Conservation (phyloP, 768 basidiomycete species). For the Tulasnella sp. region DNA sequence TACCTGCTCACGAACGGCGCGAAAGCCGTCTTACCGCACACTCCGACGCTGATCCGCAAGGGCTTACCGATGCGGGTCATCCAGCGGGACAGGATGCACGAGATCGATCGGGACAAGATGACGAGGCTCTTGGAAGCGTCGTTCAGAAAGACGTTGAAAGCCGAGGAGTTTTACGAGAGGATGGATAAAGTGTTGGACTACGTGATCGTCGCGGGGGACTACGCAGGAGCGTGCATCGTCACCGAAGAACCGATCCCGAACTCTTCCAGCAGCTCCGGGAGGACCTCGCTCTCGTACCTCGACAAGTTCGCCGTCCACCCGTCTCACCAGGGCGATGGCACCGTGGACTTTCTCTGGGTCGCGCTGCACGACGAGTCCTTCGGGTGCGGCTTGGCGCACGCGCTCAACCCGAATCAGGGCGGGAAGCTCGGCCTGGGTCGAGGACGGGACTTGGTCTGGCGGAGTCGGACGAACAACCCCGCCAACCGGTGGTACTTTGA, state of each 20-base stretch:
- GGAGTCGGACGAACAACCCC: conserved; percentile 83
- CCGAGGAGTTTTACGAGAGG: conserved; percentile 64
- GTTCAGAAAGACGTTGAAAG: conserved; percentile 64
- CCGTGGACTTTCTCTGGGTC: conserved; percentile 99
- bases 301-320: conserved; percentile 99
- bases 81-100: conserved; percentile 35
- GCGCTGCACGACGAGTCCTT: conserved; percentile 97
- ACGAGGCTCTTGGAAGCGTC: conserved; percentile 77
- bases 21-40: conserved; percentile 74
- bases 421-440: conserved; percentile 81
- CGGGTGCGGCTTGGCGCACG: conserved; percentile 85
- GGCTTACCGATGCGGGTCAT: conserved; percentile 81
- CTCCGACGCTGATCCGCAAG: conserved; percentile 83
- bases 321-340: conserved; percentile 91
- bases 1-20: conserved; percentile 73
- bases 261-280: background rate
- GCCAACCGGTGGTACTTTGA: conserved; percentile 99
- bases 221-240: conserved; percentile 88
- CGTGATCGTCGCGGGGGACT: conserved; percentile 88
- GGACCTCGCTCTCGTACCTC: conserved; percentile 68
- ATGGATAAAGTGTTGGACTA: conserved; percentile 75
- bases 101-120: conserved; percentile 66
- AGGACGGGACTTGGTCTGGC: conserved; percentile 94
- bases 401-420: conserved; percentile 83
- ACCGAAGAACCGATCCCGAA: conserved; percentile 41